Base-by-base conservation (phyloP, 2,329 filamentous ascomycete species). In the Chaetomium globosum region DNA sequence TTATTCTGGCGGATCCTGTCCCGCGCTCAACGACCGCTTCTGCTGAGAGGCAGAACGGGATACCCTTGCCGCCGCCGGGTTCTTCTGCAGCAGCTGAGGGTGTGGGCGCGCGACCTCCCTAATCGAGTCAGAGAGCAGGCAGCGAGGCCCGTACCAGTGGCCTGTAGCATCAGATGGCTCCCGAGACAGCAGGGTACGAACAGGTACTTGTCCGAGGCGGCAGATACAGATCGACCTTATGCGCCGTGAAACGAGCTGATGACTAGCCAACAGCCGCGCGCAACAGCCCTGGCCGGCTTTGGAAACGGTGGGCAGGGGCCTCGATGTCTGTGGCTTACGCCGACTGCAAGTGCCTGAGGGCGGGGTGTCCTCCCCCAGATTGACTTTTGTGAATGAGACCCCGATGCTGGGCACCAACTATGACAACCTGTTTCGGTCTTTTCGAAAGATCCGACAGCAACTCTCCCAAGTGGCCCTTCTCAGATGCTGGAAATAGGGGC, bases 171-270 rank as follows among this genome's bases (percentile, higher is more conserved):
- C 26, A 21, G n/a, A 39, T 39, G 30, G 61, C 9, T 33, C 31
- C 59, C n/a, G 54, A 59, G 65, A 64, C 63, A 54, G 52, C 23
- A 55, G 52, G 60, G 66, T 69, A 69, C 68, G 59, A 61, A 46
- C 54, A 61, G 64, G 59, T 68, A 69, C 68, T 54, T 67, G 53
- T 21, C 53, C 9, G 10, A 21, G 33, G 49, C 64, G 36, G 53
- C 58, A 65, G 68, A 65, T 69, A 68, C 68, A 30, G 63, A 60
- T 63, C 67, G 51, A 51, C 62, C 49, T 31, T 21, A 36, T 48
- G 53, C 61, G 53, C 49, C 54, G 49, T 61, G 48, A 54, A 26
- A 59, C 36, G 21, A 51, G 13, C 13, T 23, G 5, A 56, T 10
- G 30, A 28, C 31, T 46, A 31, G 31, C 51, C 30, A 66, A 28